phyloP scores from a whole-genome alignment of 1,284 basidiomycete genomes.

The Tilletia caries region DNA sequence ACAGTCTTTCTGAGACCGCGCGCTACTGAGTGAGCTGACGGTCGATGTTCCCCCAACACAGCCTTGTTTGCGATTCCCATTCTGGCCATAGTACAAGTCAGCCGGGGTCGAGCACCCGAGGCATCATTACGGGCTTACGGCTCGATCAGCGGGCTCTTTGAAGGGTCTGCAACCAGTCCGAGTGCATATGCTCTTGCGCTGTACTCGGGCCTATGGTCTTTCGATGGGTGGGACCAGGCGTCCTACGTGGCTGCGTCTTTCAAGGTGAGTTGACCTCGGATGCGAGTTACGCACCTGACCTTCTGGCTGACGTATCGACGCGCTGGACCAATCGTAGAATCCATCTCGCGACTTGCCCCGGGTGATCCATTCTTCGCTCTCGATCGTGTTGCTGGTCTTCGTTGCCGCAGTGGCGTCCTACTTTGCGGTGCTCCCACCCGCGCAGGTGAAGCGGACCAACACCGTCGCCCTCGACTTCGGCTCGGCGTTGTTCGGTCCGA shows the following conservation, averaged over 20 bases:
- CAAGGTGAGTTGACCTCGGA: slow-evolving; percentile 54
- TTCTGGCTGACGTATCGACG: too few species aligned
- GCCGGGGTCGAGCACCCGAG: slow-evolving; percentile 59
- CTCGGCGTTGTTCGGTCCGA: slow-evolving; percentile 73
- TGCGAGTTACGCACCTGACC: too few species aligned
- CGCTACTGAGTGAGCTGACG: too few species aligned
- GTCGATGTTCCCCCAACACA: not conserved
- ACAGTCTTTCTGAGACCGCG: too few species aligned
- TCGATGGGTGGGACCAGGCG: slow-evolving; percentile 82
- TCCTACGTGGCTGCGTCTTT: slow-evolving; percentile 87
- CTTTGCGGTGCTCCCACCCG: slow-evolving; percentile 82
- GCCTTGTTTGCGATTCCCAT: slow-evolving; percentile 66
- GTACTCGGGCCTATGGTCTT: slow-evolving; percentile 93
- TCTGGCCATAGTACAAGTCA: slow-evolving; percentile 70
- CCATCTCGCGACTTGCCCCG: slow-evolving; percentile 71
- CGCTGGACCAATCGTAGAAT: slow-evolving; percentile 10
- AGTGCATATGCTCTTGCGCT: slow-evolving; percentile 85
- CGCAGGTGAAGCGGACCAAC: slow-evolving; percentile 62
- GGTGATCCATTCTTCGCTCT: slow-evolving; percentile 83
- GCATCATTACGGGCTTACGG: slow-evolving; percentile 31
- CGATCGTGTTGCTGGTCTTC: slow-evolving; percentile 73
- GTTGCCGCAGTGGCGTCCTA: slow-evolving; percentile 81
- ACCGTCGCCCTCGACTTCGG: slow-evolving; percentile 92
- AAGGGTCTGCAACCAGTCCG: slow-evolving; percentile 70
- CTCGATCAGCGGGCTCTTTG: slow-evolving; percentile 61